Conservation (phyloP, 2,329 filamentous ascomycete genomes). For the Atkinsonella hypoxylon region DNA sequence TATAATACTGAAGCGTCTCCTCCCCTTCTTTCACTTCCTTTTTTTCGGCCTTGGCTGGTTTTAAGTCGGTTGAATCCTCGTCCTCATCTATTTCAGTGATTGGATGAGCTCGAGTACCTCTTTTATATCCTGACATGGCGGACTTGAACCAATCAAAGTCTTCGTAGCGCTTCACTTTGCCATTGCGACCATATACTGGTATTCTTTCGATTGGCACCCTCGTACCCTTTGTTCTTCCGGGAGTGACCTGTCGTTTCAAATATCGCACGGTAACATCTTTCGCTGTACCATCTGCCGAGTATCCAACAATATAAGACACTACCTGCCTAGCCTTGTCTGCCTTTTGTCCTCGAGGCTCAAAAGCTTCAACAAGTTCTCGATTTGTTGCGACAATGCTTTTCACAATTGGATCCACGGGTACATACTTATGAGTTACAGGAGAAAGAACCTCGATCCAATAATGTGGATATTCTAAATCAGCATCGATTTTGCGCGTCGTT, state of each 20-base stretch:
- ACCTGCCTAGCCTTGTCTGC: conserved; percentile 82
- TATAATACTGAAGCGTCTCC: conserved; percentile 80
- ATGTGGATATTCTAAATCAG: conserved; percentile 69
- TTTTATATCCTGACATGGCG: conserved; percentile 60
- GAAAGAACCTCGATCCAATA: conserved; percentile 93
- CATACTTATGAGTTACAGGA: conserved; percentile 63
- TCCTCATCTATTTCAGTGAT: conserved; percentile 62
- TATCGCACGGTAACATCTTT: conserved; percentile 95
- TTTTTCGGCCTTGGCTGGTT: conserved; percentile 58
- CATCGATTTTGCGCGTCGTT: conserved; percentile 47
- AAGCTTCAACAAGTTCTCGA: conserved; percentile 56
- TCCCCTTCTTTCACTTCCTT: conserved; percentile 63
- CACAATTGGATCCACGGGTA: conserved; percentile 67
- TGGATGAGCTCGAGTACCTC: conserved; percentile 35
- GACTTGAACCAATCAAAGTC: conserved; percentile 81
- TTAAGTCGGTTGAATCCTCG: conserved; percentile 69
- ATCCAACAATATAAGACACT: conserved; percentile 79
- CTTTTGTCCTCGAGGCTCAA: conserved; percentile 73
- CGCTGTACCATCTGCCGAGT: conserved; percentile 71
- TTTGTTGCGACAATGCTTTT: conserved; percentile 58
- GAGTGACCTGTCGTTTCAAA: conserved; percentile 66
- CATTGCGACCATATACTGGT: conserved; percentile 63
- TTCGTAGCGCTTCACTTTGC: conserved; percentile 66
- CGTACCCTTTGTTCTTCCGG: conserved; percentile 80
- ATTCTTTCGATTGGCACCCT: conserved; percentile 71